Base-by-base conservation (phyloP, 1,139 yeast species). In the Yamadazyma taylorii region DNA sequence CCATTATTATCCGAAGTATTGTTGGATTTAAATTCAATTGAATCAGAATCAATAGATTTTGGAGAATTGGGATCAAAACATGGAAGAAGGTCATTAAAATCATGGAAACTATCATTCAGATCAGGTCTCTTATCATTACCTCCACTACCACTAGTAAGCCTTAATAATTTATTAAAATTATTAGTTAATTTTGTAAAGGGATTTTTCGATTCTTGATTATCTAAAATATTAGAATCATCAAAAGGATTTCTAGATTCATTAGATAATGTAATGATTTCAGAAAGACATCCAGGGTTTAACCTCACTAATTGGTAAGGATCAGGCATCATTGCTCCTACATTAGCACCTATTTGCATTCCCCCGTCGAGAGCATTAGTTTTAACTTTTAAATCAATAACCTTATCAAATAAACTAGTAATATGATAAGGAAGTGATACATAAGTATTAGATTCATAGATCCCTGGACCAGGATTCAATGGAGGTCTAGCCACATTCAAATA, bases 291-390 rank as follows among this genome's bases (percentile, higher is more conserved):
- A 0, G 83, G 82, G 30, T 73, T 77, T 39, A 76, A 55, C 47
- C 71, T 78, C 15, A 77, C 78, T 33, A 65, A 60, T 40, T 67
- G 66, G 50, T 71, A 78, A 1, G 78, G 76, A 49, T 78, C 85
- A 9, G 78, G 73, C 30, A 58, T 47, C 41, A 79, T 57, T 0
- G 83, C 78, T 43, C 76, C 77, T 21, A 78, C 65, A 35, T 69
- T 68, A 31, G 82, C 79, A 0, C 81, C 84, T 23, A 78, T 66
- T 32, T 78, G 80, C 47, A 75, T 49, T 15, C 70, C 67, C 10
- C 77, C 78, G 31, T 74, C 78, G 33, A 62, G 56, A 24, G 63
- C 60, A 37, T 65, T 69, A 37, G 59, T 48, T 38, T 55, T 41
- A 46, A 48, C 43, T 43, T 47, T 48, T 12, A 33, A 17, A 14